A percentile compares a stretch with the other conserved stretches of the same genome.
These are phyloP conservation scores for Dryadomyces quercus-mongolicae DNA, from an alignment of 2,329 filamentous ascomycete genomes.

Conservation along the genomic window DNA sequence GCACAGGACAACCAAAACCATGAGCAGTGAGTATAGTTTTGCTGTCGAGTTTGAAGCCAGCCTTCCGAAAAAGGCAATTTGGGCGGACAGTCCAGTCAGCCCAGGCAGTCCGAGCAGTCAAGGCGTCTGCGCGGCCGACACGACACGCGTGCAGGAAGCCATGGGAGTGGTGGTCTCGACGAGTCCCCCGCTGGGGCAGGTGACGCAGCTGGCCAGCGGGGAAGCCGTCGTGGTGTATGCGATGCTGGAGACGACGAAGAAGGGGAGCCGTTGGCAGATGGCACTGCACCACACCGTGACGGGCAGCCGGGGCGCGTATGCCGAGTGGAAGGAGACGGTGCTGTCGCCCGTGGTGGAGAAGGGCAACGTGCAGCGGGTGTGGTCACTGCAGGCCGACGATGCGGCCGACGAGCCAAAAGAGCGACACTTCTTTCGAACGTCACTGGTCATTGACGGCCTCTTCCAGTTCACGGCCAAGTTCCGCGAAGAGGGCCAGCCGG, in stretches of 20 bases:
- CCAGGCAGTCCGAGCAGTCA: neutral
- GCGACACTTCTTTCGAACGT: constrained; percentile 41
- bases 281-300: constrained; percentile 55
- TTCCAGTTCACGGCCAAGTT: constrained; percentile 63
- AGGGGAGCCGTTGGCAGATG: constrained; percentile 50
- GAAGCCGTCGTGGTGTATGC: constrained; percentile 48
- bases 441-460: constrained; percentile 33
- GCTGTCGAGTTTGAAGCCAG: constrained; percentile 9
- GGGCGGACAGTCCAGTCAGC: neutral
- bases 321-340: constrained; percentile 36
- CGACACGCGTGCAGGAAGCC: neutral
- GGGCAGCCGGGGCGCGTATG: neutral
- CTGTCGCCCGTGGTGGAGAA: constrained; percentile 17
- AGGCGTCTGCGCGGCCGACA: too few relatives aligned
- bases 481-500: constrained; percentile 49
- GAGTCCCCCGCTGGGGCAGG: constrained; percentile 64
- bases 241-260: constrained; percentile 54
- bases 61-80: constrained; percentile 7
- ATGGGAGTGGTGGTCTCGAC: constrained; percentile 17
- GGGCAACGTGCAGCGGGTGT: constrained; percentile 14
- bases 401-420: constrained; percentile 20
- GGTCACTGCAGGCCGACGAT: constrained; percentile 30
- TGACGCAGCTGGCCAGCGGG: constrained; percentile 43
- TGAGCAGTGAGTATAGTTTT: constrained; percentile 9
- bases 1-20: neutral